Percentiles rank a stretch among this genome's conserved stretches.
phyloP scores from a whole-genome alignment of 257 asterid species.

The Craterostigma plantagineum region DNA sequence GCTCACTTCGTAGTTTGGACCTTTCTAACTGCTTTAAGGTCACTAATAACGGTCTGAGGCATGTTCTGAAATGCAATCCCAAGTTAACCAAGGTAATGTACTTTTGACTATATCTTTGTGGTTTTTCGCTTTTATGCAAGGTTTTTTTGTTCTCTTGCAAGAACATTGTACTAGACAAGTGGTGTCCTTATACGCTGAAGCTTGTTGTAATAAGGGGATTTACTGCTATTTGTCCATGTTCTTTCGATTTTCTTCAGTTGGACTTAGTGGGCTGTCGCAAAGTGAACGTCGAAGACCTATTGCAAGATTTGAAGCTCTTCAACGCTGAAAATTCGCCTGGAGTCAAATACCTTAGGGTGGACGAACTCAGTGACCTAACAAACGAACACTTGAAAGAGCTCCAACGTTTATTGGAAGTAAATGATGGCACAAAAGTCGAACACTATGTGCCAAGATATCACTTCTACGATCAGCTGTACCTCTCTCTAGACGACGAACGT shows the following conservation, averaged over 20 bases:
- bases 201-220: too few species aligned
- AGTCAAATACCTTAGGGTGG: constrained; percentile 43
- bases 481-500: constrained; percentile 51
- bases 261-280: constrained; percentile 39
- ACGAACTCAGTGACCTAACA: constrained; percentile 25
- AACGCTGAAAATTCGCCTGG: constrained; percentile 35
- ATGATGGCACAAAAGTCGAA: constrained; percentile 13
- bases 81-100: constrained; percentile 37
- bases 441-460: constrained; percentile 26
- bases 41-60: constrained; percentile 30
- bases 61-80: constrained; percentile 38
- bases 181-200: too few species aligned
- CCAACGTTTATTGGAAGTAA: constrained; percentile 35
- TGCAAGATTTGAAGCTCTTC: constrained; percentile 30
- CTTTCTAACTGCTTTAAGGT: constrained; percentile 35
- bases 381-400: constrained; percentile 33
- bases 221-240: background rate
- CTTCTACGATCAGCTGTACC: constrained; percentile 22
- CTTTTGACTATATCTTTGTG: too few species aligned
- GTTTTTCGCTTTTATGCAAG: too few species aligned
- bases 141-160: too few species aligned
- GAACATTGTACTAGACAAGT: too few species aligned
- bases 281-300: constrained; percentile 22
- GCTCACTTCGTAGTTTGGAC: constrained; percentile 41
- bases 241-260: constrained; percentile 36